A percentile compares a stretch with the other conserved stretches of the same genome.
Conservation (phyloP, 2,329 filamentous ascomycete species). For the Elsinoe necatrix region DNA sequence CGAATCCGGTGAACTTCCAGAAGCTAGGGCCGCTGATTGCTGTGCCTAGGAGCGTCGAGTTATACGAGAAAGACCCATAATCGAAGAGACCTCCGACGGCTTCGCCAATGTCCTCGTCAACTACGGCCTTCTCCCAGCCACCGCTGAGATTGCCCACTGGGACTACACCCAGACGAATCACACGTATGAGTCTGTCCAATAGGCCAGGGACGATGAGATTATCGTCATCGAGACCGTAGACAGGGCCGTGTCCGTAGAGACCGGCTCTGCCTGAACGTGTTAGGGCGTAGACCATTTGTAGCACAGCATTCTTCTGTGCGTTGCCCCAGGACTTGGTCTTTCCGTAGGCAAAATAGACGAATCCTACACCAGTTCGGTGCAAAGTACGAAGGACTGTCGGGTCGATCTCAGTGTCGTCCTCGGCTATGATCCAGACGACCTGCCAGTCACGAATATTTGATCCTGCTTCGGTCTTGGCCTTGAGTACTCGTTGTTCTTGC, state of each 20-base stretch:
- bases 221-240: not conserved
- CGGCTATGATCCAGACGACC: not conserved
- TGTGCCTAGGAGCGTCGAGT: not conserved
- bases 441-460: not conserved
- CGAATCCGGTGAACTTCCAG: not conserved
- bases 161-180: not conserved
- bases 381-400: not conserved
- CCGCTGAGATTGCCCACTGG: not conserved
- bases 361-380: not conserved
- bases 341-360: not conserved
- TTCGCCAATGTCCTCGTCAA: not conserved
- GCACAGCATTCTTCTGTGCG: not conserved
- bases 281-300: not conserved
- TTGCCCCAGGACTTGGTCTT: not conserved
- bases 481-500: not conserved
- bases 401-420: not conserved
- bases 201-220: not conserved
- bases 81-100: not conserved
- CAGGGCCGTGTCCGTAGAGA: not conserved
- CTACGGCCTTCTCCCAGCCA: not conserved
- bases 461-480: not conserved
- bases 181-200: not conserved
- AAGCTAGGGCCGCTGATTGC: not conserved
- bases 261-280: not conserved
- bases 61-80: not conserved